Evolutionary conservation across 2,329 filamentous ascomycete species (phyloP).

Genomic region (Botrytis porri): DNA sequence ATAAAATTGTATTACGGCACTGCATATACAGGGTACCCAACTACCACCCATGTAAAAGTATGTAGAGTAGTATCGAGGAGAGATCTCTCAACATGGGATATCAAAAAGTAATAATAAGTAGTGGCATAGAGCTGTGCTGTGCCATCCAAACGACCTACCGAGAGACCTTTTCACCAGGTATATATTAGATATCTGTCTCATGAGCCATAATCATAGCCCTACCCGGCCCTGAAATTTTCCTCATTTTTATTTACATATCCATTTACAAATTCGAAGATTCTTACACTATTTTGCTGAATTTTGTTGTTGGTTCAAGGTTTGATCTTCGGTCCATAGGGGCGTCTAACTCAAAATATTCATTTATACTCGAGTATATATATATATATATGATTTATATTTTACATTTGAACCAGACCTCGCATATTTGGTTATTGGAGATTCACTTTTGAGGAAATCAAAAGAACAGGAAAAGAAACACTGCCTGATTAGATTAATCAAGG

Average conservation of each 20-base stretch:
- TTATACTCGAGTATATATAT: no score
- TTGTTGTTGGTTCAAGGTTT: neutral
- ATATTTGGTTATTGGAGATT: neutral
- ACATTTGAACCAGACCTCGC: neutral
- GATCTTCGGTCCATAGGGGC: neutral
- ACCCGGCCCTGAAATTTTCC: neutral
- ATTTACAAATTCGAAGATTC: neutral
- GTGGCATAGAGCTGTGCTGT: neutral
- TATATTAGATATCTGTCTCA: neutral
- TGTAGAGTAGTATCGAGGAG: neutral
- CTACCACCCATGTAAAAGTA: neutral
- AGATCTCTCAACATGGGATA: neutral
- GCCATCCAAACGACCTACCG: neutral
- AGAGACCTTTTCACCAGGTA: neutral
- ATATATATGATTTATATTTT: neutral
- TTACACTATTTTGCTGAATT: neutral
- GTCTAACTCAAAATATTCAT: neutral
- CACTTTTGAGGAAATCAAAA: neutral
- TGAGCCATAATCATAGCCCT: neutral
- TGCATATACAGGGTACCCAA: neutral
- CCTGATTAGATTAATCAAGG: neutral
- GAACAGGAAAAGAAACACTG: neutral
- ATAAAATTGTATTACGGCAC: neutral
- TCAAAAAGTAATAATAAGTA: neutral
- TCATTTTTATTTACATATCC: neutral